Evolutionary conservation across 2,329 filamentous ascomycete species (phyloP).

Genomic region (Drechslerella stenobrocha): DNA sequence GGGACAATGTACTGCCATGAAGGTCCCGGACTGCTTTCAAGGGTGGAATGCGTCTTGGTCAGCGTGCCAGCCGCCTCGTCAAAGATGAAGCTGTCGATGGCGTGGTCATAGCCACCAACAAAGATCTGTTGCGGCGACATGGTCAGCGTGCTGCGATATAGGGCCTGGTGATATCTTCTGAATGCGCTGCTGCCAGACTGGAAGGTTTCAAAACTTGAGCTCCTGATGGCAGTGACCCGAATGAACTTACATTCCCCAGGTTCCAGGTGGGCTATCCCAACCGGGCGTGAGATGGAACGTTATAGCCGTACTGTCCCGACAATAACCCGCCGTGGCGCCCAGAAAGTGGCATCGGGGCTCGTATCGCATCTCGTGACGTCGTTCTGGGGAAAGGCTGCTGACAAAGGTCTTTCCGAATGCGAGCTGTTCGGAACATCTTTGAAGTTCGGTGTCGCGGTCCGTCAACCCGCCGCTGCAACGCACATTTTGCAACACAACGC

Average conservation of each 20-base stretch:
- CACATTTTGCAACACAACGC: slow-evolving; percentile 3
- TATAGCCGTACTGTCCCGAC: slow-evolving; percentile 11
- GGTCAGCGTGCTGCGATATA: slow-evolving; percentile 3
- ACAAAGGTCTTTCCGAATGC: slow-evolving; percentile 35
- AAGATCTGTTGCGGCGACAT: slow-evolving; percentile 47
- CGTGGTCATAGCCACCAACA: slow-evolving; percentile 42
- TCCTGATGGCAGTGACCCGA: background rate
- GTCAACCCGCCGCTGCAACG: background rate
- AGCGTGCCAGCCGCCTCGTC: slow-evolving; percentile 37
- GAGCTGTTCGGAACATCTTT: slow-evolving; percentile 36
- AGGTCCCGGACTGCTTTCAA: slow-evolving; percentile 42
- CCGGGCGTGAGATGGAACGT: background rate
- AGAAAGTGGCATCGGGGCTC: slow-evolving; percentile 8
- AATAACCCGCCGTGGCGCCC: slow-evolving; percentile 36
- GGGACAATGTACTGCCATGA: slow-evolving; percentile 45
- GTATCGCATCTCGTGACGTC: slow-evolving; percentile 6
- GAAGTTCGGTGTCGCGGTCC: slow-evolving; percentile 22
- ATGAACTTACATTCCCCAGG: too few relatives aligned
- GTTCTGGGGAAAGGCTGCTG: background rate
- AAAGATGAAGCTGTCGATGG: slow-evolving; percentile 45
- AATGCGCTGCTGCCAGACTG: background rate
- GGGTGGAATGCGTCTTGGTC: slow-evolving; percentile 28
- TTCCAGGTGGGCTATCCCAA: too few relatives aligned
- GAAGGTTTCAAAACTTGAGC: background rate
- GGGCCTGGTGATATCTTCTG: background rate